Evolutionary conservation across 192 early-diverging fungal species (phyloP).

Genomic region (Entrophospora sp.): DNA sequence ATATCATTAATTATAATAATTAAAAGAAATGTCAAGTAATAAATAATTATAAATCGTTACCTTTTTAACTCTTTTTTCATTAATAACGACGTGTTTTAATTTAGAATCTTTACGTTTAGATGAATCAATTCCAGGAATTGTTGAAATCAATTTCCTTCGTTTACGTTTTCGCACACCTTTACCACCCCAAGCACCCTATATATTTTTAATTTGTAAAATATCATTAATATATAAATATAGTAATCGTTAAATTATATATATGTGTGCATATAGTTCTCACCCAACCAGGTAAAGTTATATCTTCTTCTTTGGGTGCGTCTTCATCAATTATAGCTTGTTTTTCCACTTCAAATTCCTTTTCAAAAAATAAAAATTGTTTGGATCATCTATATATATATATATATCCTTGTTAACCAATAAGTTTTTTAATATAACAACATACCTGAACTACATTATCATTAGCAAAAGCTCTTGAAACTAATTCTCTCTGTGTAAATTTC

Average conservation of each 20-base stretch:
- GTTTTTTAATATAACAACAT: not conserved
- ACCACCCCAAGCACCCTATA: conserved; percentile 71
- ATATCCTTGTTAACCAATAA: not conserved
- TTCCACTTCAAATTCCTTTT: conserved; percentile 79
- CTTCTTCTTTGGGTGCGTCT: conserved; percentile 70
- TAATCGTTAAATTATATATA: no score
- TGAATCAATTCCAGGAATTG: conserved; percentile 48
- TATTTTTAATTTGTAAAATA: no score
- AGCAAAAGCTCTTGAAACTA: conserved; percentile 89
- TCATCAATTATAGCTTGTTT: conserved; percentile 59
- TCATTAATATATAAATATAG: no score
- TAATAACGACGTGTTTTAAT: conserved; percentile 83
- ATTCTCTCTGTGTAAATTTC: conserved; percentile 63
- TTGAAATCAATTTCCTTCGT: conserved; percentile 31
- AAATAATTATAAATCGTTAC: no score
- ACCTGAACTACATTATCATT: conserved; percentile 77
- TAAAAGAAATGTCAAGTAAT: no score
- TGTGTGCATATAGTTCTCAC: no score
- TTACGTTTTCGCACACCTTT: conserved; percentile 40
- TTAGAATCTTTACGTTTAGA: conserved; percentile 64
- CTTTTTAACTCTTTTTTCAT: conserved; percentile 77
- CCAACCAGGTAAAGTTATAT: conserved; percentile 90
- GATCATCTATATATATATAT: not conserved
- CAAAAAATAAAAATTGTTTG: no score
- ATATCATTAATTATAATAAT: no score